Evolutionary conservation across 2,329 filamentous ascomycete genomes (phyloP).

Genomic region (Trichophyton rubrum): DNA sequence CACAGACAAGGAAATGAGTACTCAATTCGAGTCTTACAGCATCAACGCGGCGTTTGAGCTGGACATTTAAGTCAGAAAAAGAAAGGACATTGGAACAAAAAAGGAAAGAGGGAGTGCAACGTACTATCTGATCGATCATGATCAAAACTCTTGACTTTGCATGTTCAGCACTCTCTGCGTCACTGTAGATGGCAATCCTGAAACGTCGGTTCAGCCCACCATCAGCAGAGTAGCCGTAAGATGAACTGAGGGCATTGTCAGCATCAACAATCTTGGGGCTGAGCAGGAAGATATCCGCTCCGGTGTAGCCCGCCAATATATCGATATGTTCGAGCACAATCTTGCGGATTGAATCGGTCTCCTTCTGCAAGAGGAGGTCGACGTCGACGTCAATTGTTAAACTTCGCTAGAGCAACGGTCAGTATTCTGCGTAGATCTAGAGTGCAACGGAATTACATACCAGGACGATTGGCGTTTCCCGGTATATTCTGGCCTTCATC

Average conservation of each 20-base stretch:
- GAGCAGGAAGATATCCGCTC: conserved; percentile 91
- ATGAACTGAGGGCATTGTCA: conserved; percentile 60
- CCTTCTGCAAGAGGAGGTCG: conserved; percentile 70
- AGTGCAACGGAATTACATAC: conserved; percentile 42
- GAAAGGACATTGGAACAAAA: no score
- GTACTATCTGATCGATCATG: conserved; percentile 89
- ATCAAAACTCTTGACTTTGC: conserved; percentile 93
- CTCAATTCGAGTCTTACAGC: conserved; percentile 70
- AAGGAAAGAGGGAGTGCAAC: conserved; percentile 18
- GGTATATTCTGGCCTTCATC: conserved; percentile 78
- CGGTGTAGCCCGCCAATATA: conserved; percentile 73
- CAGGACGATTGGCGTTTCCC: conserved; percentile 82
- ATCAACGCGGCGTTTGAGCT: conserved; percentile 54
- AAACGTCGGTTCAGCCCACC: conserved; percentile 77
- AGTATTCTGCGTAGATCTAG: conserved; percentile 14
- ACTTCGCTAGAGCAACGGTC: conserved; percentile 53
- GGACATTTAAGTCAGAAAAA: conserved; percentile 5
- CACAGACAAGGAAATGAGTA: conserved; percentile 83
- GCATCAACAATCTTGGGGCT: conserved; percentile 75
- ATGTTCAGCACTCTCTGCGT: conserved; percentile 89
- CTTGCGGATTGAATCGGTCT: conserved; percentile 54
- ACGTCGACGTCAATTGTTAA: conserved; percentile 89
- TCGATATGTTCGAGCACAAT: conserved; percentile 75
- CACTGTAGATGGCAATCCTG: conserved; percentile 86
- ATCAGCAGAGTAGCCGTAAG: conserved; percentile 63